Evolutionary conservation across 768 basidiomycete genomes (phyloP).

Genomic region (Boletus rubropictus): DNA sequence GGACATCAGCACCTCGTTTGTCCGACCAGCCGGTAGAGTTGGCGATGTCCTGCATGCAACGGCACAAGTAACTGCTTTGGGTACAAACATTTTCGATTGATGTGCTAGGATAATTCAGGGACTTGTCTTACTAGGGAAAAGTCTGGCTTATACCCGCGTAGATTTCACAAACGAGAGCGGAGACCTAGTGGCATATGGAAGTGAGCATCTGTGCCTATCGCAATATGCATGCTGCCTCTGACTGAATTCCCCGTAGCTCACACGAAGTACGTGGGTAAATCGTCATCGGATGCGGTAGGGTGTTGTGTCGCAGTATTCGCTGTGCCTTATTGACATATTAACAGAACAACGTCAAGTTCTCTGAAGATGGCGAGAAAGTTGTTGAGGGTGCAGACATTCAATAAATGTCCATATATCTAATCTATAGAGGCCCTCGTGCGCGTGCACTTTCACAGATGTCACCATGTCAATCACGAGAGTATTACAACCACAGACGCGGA

Average conservation of each 20-base stretch:
- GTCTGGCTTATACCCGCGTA: constrained; percentile 73
- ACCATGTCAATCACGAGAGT: background rate
- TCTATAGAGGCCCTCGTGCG: background rate
- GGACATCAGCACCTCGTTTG: constrained; percentile 73
- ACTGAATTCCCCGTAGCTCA: constrained; percentile 48
- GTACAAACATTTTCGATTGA: constrained; percentile 28
- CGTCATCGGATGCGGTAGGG: constrained; percentile 39
- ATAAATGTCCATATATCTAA: constrained; percentile 4
- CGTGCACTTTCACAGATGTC: too few species aligned
- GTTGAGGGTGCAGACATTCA: constrained; percentile 43
- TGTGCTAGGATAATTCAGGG: background rate
- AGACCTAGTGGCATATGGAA: constrained; percentile 74
- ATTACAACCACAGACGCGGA: background rate
- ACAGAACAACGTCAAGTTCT: constrained; percentile 73
- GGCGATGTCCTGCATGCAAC: constrained; percentile 65
- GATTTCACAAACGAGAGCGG: constrained; percentile 66
- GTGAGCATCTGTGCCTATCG: constrained; percentile 37
- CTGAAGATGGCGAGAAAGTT: constrained; percentile 68
- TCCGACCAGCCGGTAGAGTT: constrained; percentile 65
- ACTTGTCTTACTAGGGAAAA: constrained; percentile 49
- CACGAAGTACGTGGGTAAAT: constrained; percentile 81
- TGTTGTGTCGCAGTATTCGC: background rate
- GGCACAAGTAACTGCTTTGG: constrained; percentile 65
- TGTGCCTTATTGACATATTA: background rate
- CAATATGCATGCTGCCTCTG: background rate